phyloP scores from a whole-genome alignment of 208 protist species.

The Leishmania lainsoni region DNA sequence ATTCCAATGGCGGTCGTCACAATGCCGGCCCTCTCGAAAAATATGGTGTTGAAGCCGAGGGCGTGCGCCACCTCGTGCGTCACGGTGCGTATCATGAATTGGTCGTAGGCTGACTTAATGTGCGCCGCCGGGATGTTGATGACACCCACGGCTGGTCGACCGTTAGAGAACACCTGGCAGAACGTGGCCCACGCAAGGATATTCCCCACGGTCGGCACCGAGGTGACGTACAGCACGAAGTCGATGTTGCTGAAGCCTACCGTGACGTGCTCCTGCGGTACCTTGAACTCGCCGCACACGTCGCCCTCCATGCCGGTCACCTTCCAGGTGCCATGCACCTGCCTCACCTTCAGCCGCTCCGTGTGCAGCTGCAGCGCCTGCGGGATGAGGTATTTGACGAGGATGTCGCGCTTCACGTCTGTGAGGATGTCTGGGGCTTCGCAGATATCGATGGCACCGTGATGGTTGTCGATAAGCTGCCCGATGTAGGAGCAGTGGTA shows the following conservation, averaged over 20 bases:
- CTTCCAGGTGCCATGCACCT: conserved; percentile 5
- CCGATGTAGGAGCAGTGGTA: conserved; percentile 45
- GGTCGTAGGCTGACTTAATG: conserved; percentile 12
- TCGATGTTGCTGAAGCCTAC: conserved; percentile 47
- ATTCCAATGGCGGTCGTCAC: neutral
- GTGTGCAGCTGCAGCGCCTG: no score
- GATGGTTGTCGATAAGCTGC: conserved; percentile 18
- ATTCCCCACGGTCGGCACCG: conserved; percentile 24
- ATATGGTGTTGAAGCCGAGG: conserved; percentile 53
- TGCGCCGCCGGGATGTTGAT: conserved; percentile 50
- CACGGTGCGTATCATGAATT: conserved; percentile 24
- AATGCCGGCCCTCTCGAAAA: conserved; percentile 21
- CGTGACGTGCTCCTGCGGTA: conserved; percentile 33
- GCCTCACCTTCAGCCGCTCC: conserved; percentile 43
- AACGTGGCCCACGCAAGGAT: conserved; percentile 44
- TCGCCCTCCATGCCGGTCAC: conserved; percentile 19
- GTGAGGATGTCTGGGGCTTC: no score
- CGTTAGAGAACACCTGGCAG: conserved; percentile 31
- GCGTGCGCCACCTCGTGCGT: conserved; percentile 88
- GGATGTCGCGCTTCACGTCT: no score
- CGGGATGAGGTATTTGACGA: no score
- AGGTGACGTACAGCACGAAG: conserved; percentile 68
- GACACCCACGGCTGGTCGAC: conserved; percentile 42
- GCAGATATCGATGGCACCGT: neutral
- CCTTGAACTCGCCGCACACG: neutral